Percentiles rank a stretch among this genome's conserved stretches.
Conservation (phyloP, 768 basidiomycete species). For the Calocybe gangraenosa region DNA sequence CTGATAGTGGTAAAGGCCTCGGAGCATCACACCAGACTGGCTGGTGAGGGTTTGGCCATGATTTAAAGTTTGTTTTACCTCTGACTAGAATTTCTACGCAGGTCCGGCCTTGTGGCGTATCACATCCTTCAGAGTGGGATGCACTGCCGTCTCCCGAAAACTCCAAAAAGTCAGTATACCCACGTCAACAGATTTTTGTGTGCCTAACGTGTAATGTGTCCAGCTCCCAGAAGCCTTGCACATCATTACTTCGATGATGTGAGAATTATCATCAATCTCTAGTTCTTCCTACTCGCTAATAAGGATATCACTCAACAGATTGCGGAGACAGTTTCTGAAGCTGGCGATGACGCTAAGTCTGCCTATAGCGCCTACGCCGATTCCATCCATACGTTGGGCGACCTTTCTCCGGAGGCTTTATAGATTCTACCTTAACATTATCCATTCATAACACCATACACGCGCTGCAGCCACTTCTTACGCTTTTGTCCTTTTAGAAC, state of each 20-base stretch:
- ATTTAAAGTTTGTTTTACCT: not conserved
- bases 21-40: conserved; percentile 99
- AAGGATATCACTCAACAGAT: conserved; percentile 41
- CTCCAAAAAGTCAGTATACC: conserved; percentile 74
- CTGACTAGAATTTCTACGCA: conserved; percentile 16
- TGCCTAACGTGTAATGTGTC: conserved; percentile 6
- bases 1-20: conserved; percentile 85
- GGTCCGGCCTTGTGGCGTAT: conserved; percentile 88
- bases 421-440: conserved; percentile 25
- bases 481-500: not conserved
- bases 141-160: conserved; percentile 87
- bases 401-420: conserved; percentile 69
- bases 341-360: conserved; percentile 67
- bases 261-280: conserved; percentile 23
- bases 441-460: too few species aligned
- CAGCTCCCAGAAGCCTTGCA: conserved; percentile 84
- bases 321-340: conserved; percentile 67
- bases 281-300: conserved; percentile 1
- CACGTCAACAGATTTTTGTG: not conserved
- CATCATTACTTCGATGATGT: conserved; percentile 97
- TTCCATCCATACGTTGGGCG: conserved; percentile 49
- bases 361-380: conserved; percentile 50
- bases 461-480: too few species aligned
- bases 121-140: conserved; percentile 89
- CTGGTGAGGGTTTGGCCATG: conserved; percentile 50